A percentile compares a stretch with the other conserved stretches of the same genome.
Conservation (phyloP, 495 filamentous ascomycete species). For the Penicillium parvum region DNA sequence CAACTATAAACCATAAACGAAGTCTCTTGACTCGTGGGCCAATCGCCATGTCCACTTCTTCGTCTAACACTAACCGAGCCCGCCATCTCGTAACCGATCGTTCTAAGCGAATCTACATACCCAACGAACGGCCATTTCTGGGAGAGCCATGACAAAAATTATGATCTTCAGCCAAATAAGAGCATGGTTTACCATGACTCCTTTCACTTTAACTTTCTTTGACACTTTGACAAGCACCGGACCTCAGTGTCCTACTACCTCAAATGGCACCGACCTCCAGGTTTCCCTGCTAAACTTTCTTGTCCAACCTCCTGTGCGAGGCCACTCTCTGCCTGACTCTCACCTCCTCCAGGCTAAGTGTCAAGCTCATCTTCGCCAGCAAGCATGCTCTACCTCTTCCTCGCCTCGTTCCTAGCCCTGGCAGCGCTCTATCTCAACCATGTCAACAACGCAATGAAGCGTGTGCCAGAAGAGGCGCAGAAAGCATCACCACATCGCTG, state of each 20-base stretch:
- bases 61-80: background rate
- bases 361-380: no score
- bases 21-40: background rate
- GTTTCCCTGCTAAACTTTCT: no score
- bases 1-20: no score
- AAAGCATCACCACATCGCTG: conserved; percentile 46
- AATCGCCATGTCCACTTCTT: background rate
- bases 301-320: background rate
- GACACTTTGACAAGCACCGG: no score
- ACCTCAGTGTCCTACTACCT: no score
- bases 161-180: no score
- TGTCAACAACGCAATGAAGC: conserved; percentile 47
- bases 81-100: no score
- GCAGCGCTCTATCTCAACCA: conserved; percentile 44
- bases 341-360: no score
- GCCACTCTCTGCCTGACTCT: background rate
- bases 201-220: no score
- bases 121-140: background rate
- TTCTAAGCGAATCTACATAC: background rate
- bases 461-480: conserved; percentile 43
- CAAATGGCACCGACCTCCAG: no score
- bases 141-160: background rate
- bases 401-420: conserved; percentile 20
- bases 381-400: conserved; percentile 9
- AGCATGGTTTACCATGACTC: no score